Evolutionary conservation across 441 rosid genomes (phyloP), one percentile per base, ranked within the genome.

Genomic region (Kokia cookei): DNA sequence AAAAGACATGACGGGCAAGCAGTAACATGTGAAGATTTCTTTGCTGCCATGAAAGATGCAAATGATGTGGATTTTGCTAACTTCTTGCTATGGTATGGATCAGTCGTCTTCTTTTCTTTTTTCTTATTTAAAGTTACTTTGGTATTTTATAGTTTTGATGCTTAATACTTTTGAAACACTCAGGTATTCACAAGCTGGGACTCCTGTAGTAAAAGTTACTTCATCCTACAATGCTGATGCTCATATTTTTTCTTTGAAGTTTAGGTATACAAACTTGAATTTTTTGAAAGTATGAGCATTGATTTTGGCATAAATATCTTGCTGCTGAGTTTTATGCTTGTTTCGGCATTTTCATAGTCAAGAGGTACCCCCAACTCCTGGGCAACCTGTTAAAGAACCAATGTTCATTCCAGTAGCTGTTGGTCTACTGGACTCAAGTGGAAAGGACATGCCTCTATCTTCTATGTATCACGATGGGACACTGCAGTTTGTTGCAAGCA

Each of bases 111-210:
- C 60, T 12, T 60, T 32, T 27, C 17, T 64, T 40, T 2, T 53
- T 75, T 12, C 9, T 42, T 9, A 42, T 42, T 24, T 9, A 22
- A 15, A 26, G 64, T 72, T 74, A 32, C 76, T 66, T 26, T 35
- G 29, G 40, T 40, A 27, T 71, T 17, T 64, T 24, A 51, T 51
- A 76, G 37, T 76, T 71, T 65, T 53, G 51, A 73, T 67, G 13
- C 66, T 73, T 47, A 71, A 42, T 69, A 22, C 65, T 57, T 73
- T 50, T 14, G 50, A 32, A 82, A 69, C 62, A 73, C 73, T 14
- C 81, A 96, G 99, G 99, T 96, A 93, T 83, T 92, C 98, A 58
- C 98, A 93, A 87, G 96, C 97, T 69, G 99, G 99, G 73, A 96
- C 99, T n/a, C 99, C 99, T 65, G 40, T 77, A 26, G 87, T 96